phyloP scores from a whole-genome alignment of 768 basidiomycete species.

The Hebeloma cylindrosporum region DNA sequence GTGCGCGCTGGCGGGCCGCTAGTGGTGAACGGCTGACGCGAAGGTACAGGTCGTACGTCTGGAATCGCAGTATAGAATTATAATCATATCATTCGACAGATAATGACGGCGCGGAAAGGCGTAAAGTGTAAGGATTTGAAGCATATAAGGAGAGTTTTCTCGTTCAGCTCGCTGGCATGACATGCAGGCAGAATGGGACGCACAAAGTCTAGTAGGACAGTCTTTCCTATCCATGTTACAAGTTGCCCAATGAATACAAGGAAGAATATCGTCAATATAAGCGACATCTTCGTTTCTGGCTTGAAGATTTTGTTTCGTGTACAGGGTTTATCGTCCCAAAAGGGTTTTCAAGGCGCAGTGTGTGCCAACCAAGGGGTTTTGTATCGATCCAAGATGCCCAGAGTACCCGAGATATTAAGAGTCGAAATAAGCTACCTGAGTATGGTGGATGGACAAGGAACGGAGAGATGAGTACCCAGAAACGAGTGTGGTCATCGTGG shows the following conservation, averaged over 20 bases:
- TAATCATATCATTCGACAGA: not conserved
- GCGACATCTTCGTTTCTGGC: slow-evolving; percentile 59
- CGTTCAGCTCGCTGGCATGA: not conserved
- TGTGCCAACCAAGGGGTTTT: too few species aligned
- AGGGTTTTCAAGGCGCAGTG: too few species aligned
- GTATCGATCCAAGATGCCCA: too few species aligned
- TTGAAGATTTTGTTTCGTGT: not conserved
- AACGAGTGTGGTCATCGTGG: too few species aligned
- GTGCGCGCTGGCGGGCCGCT: slow-evolving; percentile 57
- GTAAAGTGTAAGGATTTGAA: not conserved
- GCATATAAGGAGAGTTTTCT: not conserved
- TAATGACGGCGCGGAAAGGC: not conserved
- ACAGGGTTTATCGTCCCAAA: not conserved
- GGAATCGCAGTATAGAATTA: not conserved
- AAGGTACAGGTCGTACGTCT: slow-evolving; percentile 77
- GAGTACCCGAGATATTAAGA: not conserved
- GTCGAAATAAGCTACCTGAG: not conserved
- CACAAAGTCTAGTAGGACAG: slow-evolving; percentile 79
- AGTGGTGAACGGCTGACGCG: slow-evolving; percentile 59
- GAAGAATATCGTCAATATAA: slow-evolving; percentile 78
- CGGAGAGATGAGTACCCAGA: too few species aligned
- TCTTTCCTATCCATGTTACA: slow-evolving; percentile 86
- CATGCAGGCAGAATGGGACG: slow-evolving; percentile 31
- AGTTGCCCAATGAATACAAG: slow-evolving; percentile 83
- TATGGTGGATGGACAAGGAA: not conserved